Conservation (phyloP, 2,329 filamentous ascomycete species). For the Trichoderma oligosporum region DNA sequence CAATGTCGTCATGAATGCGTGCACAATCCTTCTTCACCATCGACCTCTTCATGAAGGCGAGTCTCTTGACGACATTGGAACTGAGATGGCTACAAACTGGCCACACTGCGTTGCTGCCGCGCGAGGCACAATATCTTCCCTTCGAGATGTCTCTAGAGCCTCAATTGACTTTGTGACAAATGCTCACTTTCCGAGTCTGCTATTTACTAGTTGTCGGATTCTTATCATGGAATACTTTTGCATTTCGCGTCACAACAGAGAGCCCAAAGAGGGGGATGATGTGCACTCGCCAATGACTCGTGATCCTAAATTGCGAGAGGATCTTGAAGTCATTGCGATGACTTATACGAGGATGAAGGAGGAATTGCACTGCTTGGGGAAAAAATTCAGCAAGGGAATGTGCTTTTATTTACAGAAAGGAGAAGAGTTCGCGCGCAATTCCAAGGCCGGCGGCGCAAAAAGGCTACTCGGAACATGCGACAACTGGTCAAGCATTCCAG, state of each 20-base stretch:
- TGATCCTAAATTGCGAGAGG: constrained; percentile 22
- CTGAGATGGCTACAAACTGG: constrained; percentile 24
- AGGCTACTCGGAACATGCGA: constrained; percentile 23
- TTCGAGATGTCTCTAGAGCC: constrained; percentile 23
- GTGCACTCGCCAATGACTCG: background rate
- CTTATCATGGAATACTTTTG: constrained; percentile 25
- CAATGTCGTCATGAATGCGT: constrained; percentile 20
- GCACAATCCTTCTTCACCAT: constrained; percentile 26
- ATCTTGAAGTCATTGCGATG: constrained; percentile 24
- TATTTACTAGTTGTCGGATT: constrained; percentile 23
- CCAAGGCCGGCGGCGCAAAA: constrained; percentile 22
- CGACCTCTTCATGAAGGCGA: constrained; percentile 20
- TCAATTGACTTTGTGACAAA: constrained; percentile 22
- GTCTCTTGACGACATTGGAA: constrained; percentile 2
- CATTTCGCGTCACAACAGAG: constrained; percentile 1
- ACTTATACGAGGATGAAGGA: constrained; percentile 22
- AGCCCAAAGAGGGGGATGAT: background rate
- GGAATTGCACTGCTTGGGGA: constrained; percentile 20
- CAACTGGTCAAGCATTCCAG: constrained; percentile 21
- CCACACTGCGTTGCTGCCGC: constrained; percentile 26
- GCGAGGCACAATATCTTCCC: constrained; percentile 20
- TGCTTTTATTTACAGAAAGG: constrained; percentile 23
- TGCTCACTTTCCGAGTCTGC: constrained; percentile 21
- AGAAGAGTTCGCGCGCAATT: constrained; percentile 9
- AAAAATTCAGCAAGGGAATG: constrained; percentile 25